phyloP scores from a whole-genome alignment of 2,329 filamentous ascomycete genomes.

The Amylocarpus encephaloides region DNA sequence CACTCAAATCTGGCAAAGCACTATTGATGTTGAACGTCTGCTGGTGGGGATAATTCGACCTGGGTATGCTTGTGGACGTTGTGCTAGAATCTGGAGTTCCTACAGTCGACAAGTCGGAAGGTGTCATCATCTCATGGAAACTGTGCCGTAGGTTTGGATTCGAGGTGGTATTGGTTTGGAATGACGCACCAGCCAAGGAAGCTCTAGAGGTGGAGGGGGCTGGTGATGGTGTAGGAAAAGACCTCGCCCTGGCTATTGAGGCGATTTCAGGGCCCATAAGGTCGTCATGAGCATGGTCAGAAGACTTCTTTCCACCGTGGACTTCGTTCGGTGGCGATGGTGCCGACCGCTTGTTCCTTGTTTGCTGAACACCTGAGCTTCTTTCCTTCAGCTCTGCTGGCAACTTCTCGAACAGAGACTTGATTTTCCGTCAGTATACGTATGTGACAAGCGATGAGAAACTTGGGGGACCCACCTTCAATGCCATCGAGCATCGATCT shows the following conservation, averaged over 20 bases:
- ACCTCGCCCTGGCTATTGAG: slow-evolving; percentile 20
- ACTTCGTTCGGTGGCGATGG: slow-evolving; percentile 33
- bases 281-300: background rate
- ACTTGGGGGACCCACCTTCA: slow-evolving; percentile 58
- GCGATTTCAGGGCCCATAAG: background rate
- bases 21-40: slow-evolving; percentile 33
- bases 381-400: slow-evolving; percentile 62
- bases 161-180: slow-evolving; percentile 20
- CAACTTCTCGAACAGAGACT: slow-evolving; percentile 79
- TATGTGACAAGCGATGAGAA: background rate
- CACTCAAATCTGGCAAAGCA: slow-evolving; percentile 59
- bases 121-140: slow-evolving; percentile 25
- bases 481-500: slow-evolving; percentile 71
- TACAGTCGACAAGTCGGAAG: slow-evolving; percentile 21
- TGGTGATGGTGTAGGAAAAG: slow-evolving; percentile 28
- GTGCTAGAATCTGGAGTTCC: slow-evolving; percentile 25
- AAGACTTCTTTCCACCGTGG: background rate
- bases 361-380: slow-evolving; percentile 33
- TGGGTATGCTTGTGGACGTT: slow-evolving; percentile 15
- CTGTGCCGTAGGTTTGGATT: slow-evolving; percentile 26
- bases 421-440: slow-evolving; percentile 21
- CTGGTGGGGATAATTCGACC: slow-evolving; percentile 16
- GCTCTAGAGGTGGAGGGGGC: slow-evolving; percentile 20
- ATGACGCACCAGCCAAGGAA: slow-evolving; percentile 27
- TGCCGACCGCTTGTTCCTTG: slow-evolving; percentile 51